phyloP scores from a whole-genome alignment of 495 filamentous ascomycete genomes.

The Xylaria scruposa region DNA sequence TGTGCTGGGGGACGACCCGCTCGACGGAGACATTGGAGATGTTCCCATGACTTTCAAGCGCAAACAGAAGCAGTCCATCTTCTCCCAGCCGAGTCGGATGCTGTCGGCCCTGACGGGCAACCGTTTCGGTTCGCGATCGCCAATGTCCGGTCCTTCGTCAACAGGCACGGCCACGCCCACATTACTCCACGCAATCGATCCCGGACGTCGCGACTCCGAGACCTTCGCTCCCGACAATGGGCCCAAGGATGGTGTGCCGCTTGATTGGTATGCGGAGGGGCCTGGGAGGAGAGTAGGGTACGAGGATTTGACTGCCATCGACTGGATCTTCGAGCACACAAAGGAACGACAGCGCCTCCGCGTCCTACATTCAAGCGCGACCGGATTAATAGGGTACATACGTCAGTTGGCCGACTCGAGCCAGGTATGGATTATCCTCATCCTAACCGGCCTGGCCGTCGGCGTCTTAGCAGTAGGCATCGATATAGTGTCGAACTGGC shows the following conservation, averaged over 20 bases:
- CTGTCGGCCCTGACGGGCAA: constrained; percentile 62
- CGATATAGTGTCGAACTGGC: constrained; percentile 92
- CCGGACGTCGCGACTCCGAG: constrained; percentile 13
- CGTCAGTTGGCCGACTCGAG: constrained; percentile 78
- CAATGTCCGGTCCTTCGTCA: constrained; percentile 43
- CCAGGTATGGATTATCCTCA: constrained; percentile 89
- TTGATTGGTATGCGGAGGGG: constrained; percentile 92
- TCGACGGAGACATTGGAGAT: constrained; percentile 52
- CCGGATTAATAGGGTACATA: constrained; percentile 74
- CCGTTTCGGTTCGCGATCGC: constrained; percentile 33
- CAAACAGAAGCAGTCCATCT: constrained; percentile 67
- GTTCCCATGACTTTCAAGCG: constrained; percentile 83
- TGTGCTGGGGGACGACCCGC: constrained; percentile 56
- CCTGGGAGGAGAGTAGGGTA: constrained; percentile 92
- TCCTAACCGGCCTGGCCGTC: constrained; percentile 75
- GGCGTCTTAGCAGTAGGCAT: constrained; percentile 87
- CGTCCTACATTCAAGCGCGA: constrained; percentile 70
- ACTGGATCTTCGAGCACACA: constrained; percentile 99
- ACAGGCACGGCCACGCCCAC: constrained; percentile 33
- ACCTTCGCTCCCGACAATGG: constrained; percentile 13
- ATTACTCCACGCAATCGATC: constrained; percentile 29
- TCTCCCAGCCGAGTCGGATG: constrained; percentile 59
- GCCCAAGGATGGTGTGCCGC: constrained; percentile 67
- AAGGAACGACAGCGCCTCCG: constrained; percentile 91
- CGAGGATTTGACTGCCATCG: constrained; percentile 96